These are phyloP conservation scores for Pichia sp. DNA, from an alignment of 1,139 yeast species.

Conservation along the genomic window DNA sequence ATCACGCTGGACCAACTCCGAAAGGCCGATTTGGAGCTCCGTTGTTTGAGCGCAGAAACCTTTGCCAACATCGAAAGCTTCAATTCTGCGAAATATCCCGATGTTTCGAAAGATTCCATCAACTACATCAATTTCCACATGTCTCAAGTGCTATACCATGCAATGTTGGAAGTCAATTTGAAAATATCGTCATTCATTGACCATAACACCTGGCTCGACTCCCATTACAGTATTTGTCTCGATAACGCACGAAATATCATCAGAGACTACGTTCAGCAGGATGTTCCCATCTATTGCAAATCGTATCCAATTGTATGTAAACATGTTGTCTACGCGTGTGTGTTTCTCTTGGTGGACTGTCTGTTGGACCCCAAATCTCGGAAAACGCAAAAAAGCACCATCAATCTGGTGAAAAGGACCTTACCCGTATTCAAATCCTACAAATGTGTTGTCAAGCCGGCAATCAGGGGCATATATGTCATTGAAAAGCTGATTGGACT, in stretches of 20 bases:
- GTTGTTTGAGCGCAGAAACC: conserved; percentile 16
- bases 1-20: conserved; percentile 13
- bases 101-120: conserved; percentile 5
- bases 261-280: conserved; percentile 10
- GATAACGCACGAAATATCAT: conserved; percentile 15
- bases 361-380: conserved; percentile 15
- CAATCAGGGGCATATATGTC: conserved; percentile 22
- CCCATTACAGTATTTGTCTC: conserved; percentile 16
- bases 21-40: conserved; percentile 21
- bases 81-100: conserved; percentile 9
- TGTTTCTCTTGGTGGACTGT: conserved; percentile 22
- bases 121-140: conserved; percentile 15
- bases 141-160: conserved; percentile 14
- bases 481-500: conserved; percentile 15
- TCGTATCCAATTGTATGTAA: conserved; percentile 18
- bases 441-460: conserved; percentile 20
- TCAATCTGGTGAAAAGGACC: conserved; percentile 11
- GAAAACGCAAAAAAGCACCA: conserved; percentile 10
- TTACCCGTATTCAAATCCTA: conserved; percentile 17
- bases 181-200: conserved; percentile 21
- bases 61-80: conserved; percentile 14
- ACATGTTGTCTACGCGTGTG: conserved; percentile 19
- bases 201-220: conserved; percentile 18
- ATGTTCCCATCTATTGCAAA: conserved; percentile 14
- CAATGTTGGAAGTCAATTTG: conserved; percentile 21